Base-by-base conservation (phyloP, 352 stramenopile genomes). In the Globisporangium recalcitrans region DNA sequence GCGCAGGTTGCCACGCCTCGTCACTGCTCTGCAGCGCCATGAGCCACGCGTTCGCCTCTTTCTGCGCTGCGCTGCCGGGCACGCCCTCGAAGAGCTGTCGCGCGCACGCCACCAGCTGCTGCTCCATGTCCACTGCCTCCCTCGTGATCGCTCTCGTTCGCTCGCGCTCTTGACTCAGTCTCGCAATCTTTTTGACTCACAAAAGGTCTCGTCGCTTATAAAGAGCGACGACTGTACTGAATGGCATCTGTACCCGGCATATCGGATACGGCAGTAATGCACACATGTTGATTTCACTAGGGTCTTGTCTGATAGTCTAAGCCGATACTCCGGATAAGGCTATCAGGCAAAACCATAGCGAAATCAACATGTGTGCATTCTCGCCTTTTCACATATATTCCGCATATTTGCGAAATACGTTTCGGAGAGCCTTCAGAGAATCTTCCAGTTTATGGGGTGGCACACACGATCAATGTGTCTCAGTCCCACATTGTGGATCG, bases 31-130 rank as follows among this genome's bases (percentile, higher is more conserved):
- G 81, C 57, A 90, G 84, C 42, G 68, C 56, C 63, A 92, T 77
- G 34, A 92, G 77, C 83, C 83, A 92, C 24, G 71, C 53, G 54
- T 90, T 90, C n/a, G 83, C 83, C 26, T 67, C 67, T 32, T 64
- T 68, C 60, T 90, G 81, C 55, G 73, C 79, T 8, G 21, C 53
- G 51, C 83, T 85, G 46, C 81, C 83, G 0, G 81, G 68, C 19
- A 58, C 67, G 27, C 80, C 82, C 57, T 90, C 79, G 27, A 92
- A 88, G 60, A 92, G 81, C 68, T 84, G 67, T 36, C 72, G 70
- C 59, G 81, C 78, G 52, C 72, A 85, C 42, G 77, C 70, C 19
- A 82, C 66, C 6, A 90, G 72, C 55, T 89, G 71, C 64, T 88
- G 71, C 22, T 62, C 65, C 70, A 82, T 84, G 57, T 67, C 62